A percentile compares a stretch with the other conserved stretches of the same genome.
Evolutionary conservation across 352 stramenopile genomes (phyloP).

Genomic region (Phytophthora agathidicida): DNA sequence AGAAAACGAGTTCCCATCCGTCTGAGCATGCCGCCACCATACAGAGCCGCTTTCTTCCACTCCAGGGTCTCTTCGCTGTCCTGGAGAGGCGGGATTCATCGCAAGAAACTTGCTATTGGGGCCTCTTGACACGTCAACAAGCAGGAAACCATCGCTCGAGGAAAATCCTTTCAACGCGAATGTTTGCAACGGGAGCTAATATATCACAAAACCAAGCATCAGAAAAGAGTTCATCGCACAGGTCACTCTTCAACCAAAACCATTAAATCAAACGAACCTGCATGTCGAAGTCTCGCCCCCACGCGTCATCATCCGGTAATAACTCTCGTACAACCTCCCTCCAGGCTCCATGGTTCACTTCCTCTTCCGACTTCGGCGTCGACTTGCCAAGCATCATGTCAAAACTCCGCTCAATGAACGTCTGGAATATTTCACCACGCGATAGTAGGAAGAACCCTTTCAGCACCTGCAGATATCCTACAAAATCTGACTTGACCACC

Average conservation of each 20-base stretch:
- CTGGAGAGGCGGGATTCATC: conserved; percentile 3
- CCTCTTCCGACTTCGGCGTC: conserved; percentile 57
- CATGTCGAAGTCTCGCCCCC: conserved; percentile 45
- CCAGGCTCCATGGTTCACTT: conserved; percentile 74
- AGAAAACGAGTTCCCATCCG: conserved; percentile 41
- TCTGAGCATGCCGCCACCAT: conserved; percentile 60
- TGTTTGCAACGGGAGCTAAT: conserved; percentile 61
- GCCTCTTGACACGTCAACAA: conserved; percentile 31
- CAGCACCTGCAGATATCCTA: conserved; percentile 55
- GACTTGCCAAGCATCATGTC: conserved; percentile 59
- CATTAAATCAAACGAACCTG: conserved; percentile 34
- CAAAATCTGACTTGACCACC: conserved; percentile 71
- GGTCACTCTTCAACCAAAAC: background rate
- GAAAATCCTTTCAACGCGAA: conserved; percentile 58
- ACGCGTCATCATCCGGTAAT: conserved; percentile 45
- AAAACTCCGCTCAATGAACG: conserved; percentile 70
- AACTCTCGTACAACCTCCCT: conserved; percentile 57
- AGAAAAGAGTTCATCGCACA: too few species aligned
- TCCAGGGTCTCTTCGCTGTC: background rate
- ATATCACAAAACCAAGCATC: background rate
- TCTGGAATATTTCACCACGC: conserved; percentile 75
- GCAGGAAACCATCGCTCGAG: conserved; percentile 33
- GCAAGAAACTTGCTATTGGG: conserved; percentile 39
- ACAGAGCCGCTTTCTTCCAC: conserved; percentile 36
- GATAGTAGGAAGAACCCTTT: conserved; percentile 76